A percentile compares a stretch with the other conserved stretches of the same genome.
These are phyloP conservation scores for Hortiboletus campestris DNA, from an alignment of 768 basidiomycete genomes.

Conservation along the genomic window DNA sequence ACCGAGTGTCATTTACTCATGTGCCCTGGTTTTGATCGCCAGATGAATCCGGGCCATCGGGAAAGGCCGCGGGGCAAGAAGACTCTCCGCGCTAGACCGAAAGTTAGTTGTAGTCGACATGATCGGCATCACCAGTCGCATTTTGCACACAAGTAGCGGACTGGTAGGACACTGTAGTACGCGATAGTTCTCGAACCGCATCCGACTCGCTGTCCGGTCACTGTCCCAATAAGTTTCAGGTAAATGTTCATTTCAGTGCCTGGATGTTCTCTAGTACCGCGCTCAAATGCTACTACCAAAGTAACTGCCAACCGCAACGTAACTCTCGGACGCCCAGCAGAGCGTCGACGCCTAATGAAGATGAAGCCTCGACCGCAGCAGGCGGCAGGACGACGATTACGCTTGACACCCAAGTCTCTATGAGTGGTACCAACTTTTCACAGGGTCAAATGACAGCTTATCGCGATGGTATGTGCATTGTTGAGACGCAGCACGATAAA, in stretches of 20 bases:
- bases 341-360: conserved; percentile 42
- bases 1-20: too few species aligned
- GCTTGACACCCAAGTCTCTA: conserved; percentile 76
- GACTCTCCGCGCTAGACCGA: too few species aligned
- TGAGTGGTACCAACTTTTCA: conserved; percentile 88
- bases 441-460: conserved; percentile 88
- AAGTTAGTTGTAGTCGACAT: too few species aligned
- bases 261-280: conserved; percentile 76
- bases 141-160: too few species aligned
- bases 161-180: too few species aligned
- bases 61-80: too few species aligned
- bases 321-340: conserved; percentile 50
- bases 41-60: too few species aligned
- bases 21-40: too few species aligned
- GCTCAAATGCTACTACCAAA: conserved; percentile 70
- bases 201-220: background rate
- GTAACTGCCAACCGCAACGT: conserved; percentile 45
- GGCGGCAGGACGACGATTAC: conserved; percentile 57
- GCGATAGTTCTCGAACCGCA: too few species aligned
- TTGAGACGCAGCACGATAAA: conserved; percentile 71
- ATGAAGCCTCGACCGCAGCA: conserved; percentile 44
- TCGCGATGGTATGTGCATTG: conserved; percentile 82
- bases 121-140: too few species aligned
- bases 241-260: conserved; percentile 44
- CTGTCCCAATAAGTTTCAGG: background rate